A percentile compares a stretch with the other conserved stretches of the same genome.
These are phyloP conservation scores for Xylariaceae sp. DNA, from an alignment of 2,329 filamentous ascomycete species.

Conservation along the genomic window DNA sequence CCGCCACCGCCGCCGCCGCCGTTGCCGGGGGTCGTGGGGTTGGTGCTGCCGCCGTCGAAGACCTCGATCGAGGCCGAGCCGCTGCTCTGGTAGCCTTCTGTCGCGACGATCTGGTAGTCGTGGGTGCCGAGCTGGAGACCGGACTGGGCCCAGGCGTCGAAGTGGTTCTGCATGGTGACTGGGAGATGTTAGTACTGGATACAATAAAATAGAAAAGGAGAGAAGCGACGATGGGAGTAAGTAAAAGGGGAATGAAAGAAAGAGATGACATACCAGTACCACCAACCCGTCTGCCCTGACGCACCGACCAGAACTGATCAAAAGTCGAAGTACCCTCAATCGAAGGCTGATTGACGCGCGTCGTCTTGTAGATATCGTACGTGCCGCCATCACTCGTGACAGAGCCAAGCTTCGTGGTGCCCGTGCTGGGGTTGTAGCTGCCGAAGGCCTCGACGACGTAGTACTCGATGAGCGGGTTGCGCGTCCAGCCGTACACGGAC, in stretches of 20 bases:
- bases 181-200: too few species aligned
- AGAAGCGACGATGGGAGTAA: too few species aligned
- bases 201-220: too few species aligned
- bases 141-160: slow-evolving; percentile 29
- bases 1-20: not conserved
- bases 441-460: slow-evolving; percentile 42
- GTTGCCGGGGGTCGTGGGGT: too few species aligned
- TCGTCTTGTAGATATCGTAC: slow-evolving; percentile 35
- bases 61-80: slow-evolving; percentile 18
- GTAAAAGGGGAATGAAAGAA: too few species aligned
- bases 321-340: slow-evolving; percentile 45
- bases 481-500: slow-evolving; percentile 38
- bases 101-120: slow-evolving; percentile 33
- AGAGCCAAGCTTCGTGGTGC: slow-evolving; percentile 32
- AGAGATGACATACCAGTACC: slow-evolving; percentile 20
- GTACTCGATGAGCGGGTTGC: slow-evolving; percentile 37
- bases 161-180: slow-evolving; percentile 31
- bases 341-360: slow-evolving; percentile 37
- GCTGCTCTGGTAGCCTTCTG: slow-evolving; percentile 33
- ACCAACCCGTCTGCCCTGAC: slow-evolving; percentile 40
- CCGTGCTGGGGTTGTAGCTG: slow-evolving; percentile 38
- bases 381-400: slow-evolving; percentile 32
- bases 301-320: slow-evolving; percentile 47
- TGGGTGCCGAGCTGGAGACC: slow-evolving; percentile 29
- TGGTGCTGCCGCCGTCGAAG: not conserved